A percentile compares a stretch with the other conserved stretches of the same genome.
These are phyloP conservation scores for Zostera marina DNA, from an alignment of 116 monocot species.

Conservation along the genomic window DNA sequence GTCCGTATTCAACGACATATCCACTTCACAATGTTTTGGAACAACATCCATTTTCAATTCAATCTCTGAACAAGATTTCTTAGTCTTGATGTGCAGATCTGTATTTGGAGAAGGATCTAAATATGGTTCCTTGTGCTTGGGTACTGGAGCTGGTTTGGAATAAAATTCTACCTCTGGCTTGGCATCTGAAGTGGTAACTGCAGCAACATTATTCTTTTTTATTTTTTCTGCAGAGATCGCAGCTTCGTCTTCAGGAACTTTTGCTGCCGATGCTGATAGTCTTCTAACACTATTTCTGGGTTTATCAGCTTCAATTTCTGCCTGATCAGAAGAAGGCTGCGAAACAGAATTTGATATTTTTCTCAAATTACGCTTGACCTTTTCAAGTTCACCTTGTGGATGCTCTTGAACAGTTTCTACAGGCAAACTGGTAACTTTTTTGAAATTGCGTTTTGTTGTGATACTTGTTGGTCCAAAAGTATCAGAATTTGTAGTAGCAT, in stretches of 20 bases:
- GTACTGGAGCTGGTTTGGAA: no score
- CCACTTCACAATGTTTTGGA: background rate
- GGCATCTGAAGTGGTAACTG: background rate
- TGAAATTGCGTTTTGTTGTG: slow-evolving; percentile 25
- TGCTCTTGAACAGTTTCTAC: slow-evolving; percentile 26
- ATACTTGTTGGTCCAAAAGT: slow-evolving; percentile 10
- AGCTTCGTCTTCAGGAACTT: slow-evolving; percentile 6
- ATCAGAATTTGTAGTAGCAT: slow-evolving; percentile 28
- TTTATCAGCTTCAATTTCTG: slow-evolving; percentile 19
- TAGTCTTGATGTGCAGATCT: background rate
- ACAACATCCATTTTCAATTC: slow-evolving; percentile 9
- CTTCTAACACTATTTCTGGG: slow-evolving; percentile 10
- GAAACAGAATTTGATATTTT: slow-evolving; percentile 39
- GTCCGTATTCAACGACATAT: slow-evolving; percentile 8
- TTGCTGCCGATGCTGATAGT: slow-evolving; percentile 5
- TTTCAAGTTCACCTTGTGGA: slow-evolving; percentile 74
- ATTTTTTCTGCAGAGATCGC: slow-evolving; percentile 8
- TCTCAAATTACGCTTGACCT: slow-evolving; percentile 70
- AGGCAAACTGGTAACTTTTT: slow-evolving; percentile 22
- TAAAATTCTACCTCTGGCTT: background rate
- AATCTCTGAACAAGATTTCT: background rate
- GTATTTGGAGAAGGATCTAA: background rate
- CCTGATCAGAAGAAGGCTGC: slow-evolving; percentile 19
- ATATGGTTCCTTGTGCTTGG: background rate
- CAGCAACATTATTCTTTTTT: slow-evolving; percentile 2